A percentile compares a stretch with the other conserved stretches of the same genome.
Conservation (phyloP, 164 flowering plant species). For the Stephania yunnanensis region DNA sequence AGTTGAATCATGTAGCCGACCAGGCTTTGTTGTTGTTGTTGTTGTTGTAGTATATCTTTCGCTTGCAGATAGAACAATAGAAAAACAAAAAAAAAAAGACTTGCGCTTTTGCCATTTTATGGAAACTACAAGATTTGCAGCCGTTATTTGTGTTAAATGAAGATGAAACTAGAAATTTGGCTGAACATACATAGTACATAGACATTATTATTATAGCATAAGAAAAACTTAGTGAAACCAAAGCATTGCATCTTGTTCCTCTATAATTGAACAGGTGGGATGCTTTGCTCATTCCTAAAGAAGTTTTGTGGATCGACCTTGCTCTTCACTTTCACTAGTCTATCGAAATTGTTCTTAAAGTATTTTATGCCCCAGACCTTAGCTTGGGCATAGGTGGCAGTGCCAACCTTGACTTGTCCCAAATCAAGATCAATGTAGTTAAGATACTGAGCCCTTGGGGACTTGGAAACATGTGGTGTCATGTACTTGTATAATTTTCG, state of each 20-base stretch:
- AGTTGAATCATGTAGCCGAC: too few species aligned
- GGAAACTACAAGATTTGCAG: not conserved
- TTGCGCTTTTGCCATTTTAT: too few species aligned
- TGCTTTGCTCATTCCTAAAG: conserved; percentile 22
- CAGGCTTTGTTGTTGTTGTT: too few species aligned
- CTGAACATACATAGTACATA: not conserved
- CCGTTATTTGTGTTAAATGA: not conserved
- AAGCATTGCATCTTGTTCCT: not conserved
- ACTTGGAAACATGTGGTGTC: conserved; percentile 17
- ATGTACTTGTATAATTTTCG: conserved; percentile 18
- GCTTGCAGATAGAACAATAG: too few species aligned
- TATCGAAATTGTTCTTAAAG: conserved; percentile 29
- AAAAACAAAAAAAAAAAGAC: too few species aligned
- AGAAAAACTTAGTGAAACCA: not conserved
- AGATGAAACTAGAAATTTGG: not conserved
- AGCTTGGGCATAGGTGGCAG: conserved; percentile 22
- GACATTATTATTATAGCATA: not conserved
- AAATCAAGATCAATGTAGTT: conserved; percentile 8
- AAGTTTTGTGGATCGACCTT: conserved; percentile 33
- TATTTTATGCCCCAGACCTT: conserved; percentile 27
- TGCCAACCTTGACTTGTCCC: conserved; percentile 7
- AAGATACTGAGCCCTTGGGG: conserved; percentile 12
- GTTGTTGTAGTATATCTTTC: too few species aligned
- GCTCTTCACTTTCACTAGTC: conserved; percentile 33
- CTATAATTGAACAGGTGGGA: conserved; percentile 1